A percentile compares a stretch with the other conserved stretches of the same genome.
These are phyloP conservation scores for Metarhizium album DNA, from an alignment of 2,329 filamentous ascomycete genomes.

Conservation along the genomic window DNA sequence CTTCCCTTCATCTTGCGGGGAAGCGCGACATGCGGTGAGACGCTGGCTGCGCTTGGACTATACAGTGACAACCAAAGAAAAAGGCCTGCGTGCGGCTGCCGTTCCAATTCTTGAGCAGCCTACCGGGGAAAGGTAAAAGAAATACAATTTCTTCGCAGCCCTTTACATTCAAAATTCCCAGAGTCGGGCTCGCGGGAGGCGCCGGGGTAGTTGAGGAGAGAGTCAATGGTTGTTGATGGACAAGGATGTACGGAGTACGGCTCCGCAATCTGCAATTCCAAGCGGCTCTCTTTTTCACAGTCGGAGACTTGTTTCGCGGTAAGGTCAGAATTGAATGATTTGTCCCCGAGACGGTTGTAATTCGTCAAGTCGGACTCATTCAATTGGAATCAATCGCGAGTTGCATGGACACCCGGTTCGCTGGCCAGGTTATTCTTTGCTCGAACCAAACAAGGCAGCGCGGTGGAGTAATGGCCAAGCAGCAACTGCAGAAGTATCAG, in stretches of 20 bases:
- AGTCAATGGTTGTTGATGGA: background rate
- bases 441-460: background rate
- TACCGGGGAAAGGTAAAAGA: background rate
- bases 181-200: background rate
- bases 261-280: background rate
- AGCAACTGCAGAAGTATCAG: background rate
- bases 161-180: background rate
- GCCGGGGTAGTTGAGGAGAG: background rate
- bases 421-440: background rate
- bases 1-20: constrained; percentile 2
- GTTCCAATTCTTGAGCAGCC: background rate
- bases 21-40: background rate
- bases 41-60: background rate
- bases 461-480: background rate
- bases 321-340: background rate
- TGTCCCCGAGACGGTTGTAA: background rate
- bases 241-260: background rate
- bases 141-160: background rate
- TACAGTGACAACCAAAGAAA: background rate
- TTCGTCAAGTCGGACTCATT: background rate
- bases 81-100: background rate
- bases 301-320: background rate
- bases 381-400: background rate
- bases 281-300: background rate
- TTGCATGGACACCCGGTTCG: background rate